Conservation (phyloP, 2,329 filamentous ascomycete genomes). For the Periglandula ipomoeae region DNA sequence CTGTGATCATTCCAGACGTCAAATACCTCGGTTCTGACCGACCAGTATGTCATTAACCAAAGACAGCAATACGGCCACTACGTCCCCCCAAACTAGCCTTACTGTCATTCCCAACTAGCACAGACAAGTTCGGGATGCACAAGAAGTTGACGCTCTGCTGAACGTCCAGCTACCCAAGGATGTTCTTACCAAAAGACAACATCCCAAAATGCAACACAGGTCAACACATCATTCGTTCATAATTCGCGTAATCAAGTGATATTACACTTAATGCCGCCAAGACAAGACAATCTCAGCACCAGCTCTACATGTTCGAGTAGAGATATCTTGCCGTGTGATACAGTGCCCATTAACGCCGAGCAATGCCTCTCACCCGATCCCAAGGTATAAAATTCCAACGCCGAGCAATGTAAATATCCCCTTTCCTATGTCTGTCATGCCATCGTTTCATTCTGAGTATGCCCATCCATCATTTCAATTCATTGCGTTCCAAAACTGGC, state of each 20-base stretch:
- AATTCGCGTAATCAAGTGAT: background rate
- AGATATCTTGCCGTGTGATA: background rate
- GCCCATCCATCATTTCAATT: background rate
- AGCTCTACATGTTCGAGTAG: background rate
- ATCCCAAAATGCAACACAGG: too few species aligned
- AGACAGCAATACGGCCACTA: too few species aligned
- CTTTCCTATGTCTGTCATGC: background rate
- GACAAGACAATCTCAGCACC: background rate
- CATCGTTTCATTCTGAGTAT: background rate
- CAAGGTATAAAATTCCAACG: background rate
- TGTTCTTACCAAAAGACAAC: too few species aligned
- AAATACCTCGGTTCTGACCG: too few species aligned
- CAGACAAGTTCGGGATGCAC: too few species aligned
- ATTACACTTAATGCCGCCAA: background rate
- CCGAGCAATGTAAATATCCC: background rate
- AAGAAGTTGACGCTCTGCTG: too few species aligned
- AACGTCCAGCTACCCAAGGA: too few species aligned
- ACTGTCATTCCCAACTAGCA: too few species aligned
- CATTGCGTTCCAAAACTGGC: background rate
- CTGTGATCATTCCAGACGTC: too few species aligned
- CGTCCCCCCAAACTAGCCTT: too few species aligned
- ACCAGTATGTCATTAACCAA: too few species aligned
- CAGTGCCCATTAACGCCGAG: background rate
- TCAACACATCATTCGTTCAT: too few species aligned
- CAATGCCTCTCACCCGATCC: background rate